A percentile compares a stretch with the other conserved stretches of the same genome.
Conservation (phyloP, 1,139 yeast genomes). For the Candida pseudoviswanathii region DNA sequence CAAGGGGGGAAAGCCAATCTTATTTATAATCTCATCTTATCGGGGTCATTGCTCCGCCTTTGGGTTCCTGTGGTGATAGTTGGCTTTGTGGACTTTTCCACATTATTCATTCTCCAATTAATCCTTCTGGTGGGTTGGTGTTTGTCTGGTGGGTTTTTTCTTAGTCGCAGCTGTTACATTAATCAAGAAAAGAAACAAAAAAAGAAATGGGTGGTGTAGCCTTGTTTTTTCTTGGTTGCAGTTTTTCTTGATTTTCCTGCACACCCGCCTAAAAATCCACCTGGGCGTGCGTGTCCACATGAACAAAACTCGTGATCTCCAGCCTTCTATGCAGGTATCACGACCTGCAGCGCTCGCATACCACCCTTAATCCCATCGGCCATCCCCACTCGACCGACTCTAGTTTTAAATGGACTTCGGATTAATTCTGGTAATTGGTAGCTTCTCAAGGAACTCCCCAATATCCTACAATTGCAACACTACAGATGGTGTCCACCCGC, state of each 20-base stretch:
- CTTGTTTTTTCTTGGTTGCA: constrained; percentile 7
- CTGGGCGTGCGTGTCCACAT: not conserved
- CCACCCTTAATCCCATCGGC: no score
- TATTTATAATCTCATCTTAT: constrained; percentile 1
- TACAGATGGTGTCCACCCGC: no score
- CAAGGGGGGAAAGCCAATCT: not conserved
- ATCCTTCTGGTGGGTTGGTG: not conserved
- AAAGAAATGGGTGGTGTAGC: not conserved
- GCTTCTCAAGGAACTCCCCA: no score
- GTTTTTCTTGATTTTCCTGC: not conserved
- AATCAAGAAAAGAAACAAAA: not conserved
- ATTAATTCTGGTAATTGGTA: no score
- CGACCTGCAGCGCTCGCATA: no score
- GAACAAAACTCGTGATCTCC: not conserved
- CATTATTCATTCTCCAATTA: not conserved
- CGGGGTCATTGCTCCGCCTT: not conserved
- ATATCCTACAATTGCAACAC: no score
- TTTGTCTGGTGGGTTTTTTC: not conserved
- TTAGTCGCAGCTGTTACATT: not conserved
- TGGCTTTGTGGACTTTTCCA: not conserved
- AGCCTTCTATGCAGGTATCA: no score
- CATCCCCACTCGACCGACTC: no score
- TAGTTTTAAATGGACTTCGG: no score
- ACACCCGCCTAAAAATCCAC: not conserved
- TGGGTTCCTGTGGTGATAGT: not conserved